phyloP scores from a whole-genome alignment of 176 grass and related monocot genomes.

The Hyparrhenia diplandra region DNA sequence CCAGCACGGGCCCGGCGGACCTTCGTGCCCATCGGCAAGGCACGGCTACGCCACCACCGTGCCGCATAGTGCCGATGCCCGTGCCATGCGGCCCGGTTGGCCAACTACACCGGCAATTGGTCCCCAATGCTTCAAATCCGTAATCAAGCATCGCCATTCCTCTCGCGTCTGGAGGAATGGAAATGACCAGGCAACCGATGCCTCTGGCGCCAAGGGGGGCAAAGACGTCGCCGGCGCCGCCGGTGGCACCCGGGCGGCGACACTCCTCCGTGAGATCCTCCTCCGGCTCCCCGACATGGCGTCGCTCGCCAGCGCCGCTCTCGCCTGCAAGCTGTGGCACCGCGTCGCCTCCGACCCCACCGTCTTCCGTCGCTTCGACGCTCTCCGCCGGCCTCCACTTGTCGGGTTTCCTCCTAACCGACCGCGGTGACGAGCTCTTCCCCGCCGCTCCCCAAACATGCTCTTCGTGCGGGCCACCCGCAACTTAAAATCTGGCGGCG shows the following conservation, averaged over 20 bases:
- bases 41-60: too few species aligned
- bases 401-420: conserved; percentile 2
- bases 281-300: conserved; percentile 27
- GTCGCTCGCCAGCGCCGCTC: conserved; percentile 7
- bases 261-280: neutral
- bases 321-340: neutral
- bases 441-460: neutral
- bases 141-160: too few species aligned
- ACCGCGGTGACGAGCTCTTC: neutral
- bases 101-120: too few species aligned
- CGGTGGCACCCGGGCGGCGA: neutral
- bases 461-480: neutral
- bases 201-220: neutral
- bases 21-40: too few species aligned
- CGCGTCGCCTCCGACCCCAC: conserved; percentile 9
- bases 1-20: too few species aligned
- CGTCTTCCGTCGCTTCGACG: conserved; percentile 1
- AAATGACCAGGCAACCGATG: neutral
- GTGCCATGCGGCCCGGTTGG: too few species aligned
- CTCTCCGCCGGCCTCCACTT: conserved; percentile 5
- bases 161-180: neutral
- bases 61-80: too few species aligned
- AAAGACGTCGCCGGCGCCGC: neutral
- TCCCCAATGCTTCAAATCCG: too few species aligned
- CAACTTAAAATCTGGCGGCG: neutral